phyloP scores from a whole-genome alignment of 305 asterid species.

The Fraxinus paxiana region DNA sequence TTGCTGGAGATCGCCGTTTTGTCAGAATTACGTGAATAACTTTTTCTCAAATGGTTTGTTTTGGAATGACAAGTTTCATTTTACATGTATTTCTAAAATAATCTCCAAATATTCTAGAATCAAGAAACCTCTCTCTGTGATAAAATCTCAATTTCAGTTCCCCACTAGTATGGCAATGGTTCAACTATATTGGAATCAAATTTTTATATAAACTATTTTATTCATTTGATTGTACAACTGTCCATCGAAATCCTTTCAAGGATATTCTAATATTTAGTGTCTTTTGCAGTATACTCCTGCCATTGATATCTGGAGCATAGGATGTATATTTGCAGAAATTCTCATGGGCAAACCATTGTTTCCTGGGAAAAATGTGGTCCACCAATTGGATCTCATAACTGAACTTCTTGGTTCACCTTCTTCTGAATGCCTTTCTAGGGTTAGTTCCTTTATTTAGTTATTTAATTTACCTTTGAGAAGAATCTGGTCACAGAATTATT shows the following conservation, averaged over 20 bases:
- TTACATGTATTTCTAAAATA: background rate
- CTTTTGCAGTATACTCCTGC: slow-evolving; percentile 90
- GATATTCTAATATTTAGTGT: background rate
- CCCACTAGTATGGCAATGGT: background rate
- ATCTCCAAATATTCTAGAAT: background rate
- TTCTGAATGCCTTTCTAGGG: slow-evolving; percentile 75
- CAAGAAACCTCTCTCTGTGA: background rate
- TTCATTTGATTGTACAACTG: background rate
- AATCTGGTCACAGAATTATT: background rate
- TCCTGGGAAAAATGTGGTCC: slow-evolving; percentile 82
- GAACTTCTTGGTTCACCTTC: slow-evolving; percentile 91
- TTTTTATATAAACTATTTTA: background rate
- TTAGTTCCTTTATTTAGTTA: slow-evolving; percentile 32
- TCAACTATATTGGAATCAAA: background rate
- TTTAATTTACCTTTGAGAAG: background rate
- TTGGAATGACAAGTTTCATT: background rate
- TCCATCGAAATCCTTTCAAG: background rate
- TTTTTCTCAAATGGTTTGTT: background rate
- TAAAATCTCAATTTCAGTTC: background rate
- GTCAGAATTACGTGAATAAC: background rate
- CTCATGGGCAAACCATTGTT: slow-evolving; percentile 71
- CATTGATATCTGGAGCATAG: slow-evolving; percentile 92
- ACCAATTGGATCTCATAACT: slow-evolving; percentile 80
- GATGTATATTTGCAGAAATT: slow-evolving; percentile 93
- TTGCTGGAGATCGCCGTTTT: background rate